Evolutionary conservation across 352 stramenopile genomes (phyloP), one percentile per base, ranked within the genome.

Genomic region (Pythium diclinum): DNA sequence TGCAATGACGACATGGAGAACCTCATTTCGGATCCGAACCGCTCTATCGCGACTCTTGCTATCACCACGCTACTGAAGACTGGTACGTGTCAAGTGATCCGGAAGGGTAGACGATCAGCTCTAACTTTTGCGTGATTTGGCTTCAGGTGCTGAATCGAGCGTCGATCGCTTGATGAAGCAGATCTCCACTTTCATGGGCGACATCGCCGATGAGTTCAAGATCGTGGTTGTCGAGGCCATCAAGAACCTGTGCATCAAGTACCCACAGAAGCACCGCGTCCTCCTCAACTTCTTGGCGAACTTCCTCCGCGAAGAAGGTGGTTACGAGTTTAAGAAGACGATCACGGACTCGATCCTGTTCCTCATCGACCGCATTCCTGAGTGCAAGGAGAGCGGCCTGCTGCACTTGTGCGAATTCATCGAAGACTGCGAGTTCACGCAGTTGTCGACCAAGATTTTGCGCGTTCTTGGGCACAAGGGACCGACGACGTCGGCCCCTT

Each of bases 201-300:
- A 99, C 72, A 99, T 99, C 61, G 95, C 95, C 0, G 98, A 99
- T 72, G 98, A 99, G 73, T 99, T 99, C 85, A 99, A 99, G 85
- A 98, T 99, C 61, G 96, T 99, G 1, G 93, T 99, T 23, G 97
- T 99, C 28, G 86, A 97, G 33, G 94, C 94, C 30, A 96, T 99
- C 51, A 97, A 98, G 59, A 97, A 98, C 61, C 72, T 99, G 28
- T 99, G 96, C 74, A 78, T 99, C 56, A 99, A 98, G 56, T 99
- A 99, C 74, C 97, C 97, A 7, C 81, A 97, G 56, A 99, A 99
- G 73, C 94, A 99, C 76, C 89, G 95, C 48, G 88, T 99, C 38
- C 81, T 99, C 53, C 82, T 99, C 1, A 97, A 97, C 68, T 99
- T 99, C 75, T 68, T 99, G 28, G 96, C 95, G 13, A 99, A 97